Base-by-base conservation (phyloP, 306 rosid genomes). In the Corylus heterophylla region DNA sequence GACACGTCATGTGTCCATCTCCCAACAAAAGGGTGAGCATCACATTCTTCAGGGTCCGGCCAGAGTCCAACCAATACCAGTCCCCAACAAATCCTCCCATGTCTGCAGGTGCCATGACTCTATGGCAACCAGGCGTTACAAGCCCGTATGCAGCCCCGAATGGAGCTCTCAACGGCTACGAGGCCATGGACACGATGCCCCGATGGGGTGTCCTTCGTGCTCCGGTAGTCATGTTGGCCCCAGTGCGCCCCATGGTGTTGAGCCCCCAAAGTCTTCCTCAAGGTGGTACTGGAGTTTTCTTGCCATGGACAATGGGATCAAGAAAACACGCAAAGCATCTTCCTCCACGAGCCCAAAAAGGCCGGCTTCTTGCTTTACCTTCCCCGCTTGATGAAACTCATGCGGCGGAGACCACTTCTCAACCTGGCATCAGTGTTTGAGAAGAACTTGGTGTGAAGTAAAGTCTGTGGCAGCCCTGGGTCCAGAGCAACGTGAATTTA, bases 1-100 rank as follows among this genome's bases (percentile, higher is more conserved):
- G 98, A 74, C 99, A 96, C n/a, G 99, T 96, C 72, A 96, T 93
- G 92, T 93, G 97, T 78, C 96, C 97, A 22, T 91, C 94, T 59
- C 91, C 93, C 14, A 81, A 73, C 83, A 83, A 86, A 83, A 89
- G 99, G 91, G 89, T 84, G 22, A 91, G 92, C 92, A 85, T 96
- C 78, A 87, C 94, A 52, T 89, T 96, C 92, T 91, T 96, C 50
- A 84, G 92, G 74, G 92, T 91, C 77, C 85, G 92, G 73, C 93
- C 88, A 70, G 96, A 87, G 69, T 83, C 93, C 27, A 86, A 86
- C 59, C 97, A 90, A 75, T 79, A 77, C 79, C 99, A 86, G 66
- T 75, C 96, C 62, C 85, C 96, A 29, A 80, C 81, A 7, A 81
- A 75, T 73, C 80, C 92, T 49, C 47, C 87, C 11, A 70, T 84